Percentiles rank a stretch among this genome's conserved stretches.
Conservation (phyloP, 202 grass and related monocot species). For the Schoenoplectus triqueter region DNA sequence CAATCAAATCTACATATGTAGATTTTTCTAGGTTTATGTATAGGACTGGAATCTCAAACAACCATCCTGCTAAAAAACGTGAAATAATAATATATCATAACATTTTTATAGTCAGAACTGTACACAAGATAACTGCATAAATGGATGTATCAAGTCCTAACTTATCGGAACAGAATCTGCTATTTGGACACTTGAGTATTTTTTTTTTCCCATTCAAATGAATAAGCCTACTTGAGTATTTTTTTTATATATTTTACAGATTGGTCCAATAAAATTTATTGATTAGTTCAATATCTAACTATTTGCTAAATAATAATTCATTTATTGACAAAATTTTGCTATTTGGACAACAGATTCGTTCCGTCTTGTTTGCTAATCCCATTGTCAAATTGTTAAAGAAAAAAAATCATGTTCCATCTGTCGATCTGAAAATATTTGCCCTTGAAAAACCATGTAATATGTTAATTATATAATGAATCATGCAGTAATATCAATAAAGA, state of each 20-base stretch:
- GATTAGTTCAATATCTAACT: no score
- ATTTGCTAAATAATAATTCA: no score
- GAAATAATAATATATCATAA: background rate
- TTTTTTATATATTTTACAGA: no score
- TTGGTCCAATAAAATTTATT: no score
- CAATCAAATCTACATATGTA: slow-evolving; percentile 25
- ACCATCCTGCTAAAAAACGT: background rate
- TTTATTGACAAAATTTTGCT: no score
- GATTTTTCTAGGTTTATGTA: background rate
- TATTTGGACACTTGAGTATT: no score
- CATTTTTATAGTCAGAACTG: background rate
- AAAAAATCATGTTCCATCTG: background rate
- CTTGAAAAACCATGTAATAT: background rate
- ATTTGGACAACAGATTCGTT: no score
- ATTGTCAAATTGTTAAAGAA: background rate
- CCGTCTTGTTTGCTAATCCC: background rate
- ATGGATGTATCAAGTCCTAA: background rate
- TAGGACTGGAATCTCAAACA: slow-evolving; percentile 6
- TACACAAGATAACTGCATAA: background rate
- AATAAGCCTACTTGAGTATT: no score
- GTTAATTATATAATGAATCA: background rate
- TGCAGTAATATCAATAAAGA: background rate
- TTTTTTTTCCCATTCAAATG: no score
- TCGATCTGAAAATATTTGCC: slow-evolving; percentile 3
- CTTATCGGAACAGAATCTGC: no score